Base-by-base conservation (phyloP, 805 yeast species). In the Saccharomycopsis sp. region DNA sequence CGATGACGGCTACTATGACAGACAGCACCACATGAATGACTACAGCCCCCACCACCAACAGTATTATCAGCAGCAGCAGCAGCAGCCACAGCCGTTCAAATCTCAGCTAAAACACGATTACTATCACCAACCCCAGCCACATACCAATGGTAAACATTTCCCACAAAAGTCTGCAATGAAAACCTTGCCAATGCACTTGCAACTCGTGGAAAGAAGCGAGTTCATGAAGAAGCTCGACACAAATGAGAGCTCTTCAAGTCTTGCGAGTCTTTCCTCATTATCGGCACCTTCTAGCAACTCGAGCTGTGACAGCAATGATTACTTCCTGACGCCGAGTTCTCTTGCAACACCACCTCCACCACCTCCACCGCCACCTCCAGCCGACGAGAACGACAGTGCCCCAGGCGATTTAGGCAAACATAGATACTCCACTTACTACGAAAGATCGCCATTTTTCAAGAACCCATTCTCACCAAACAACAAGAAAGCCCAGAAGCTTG, bases 371-470 rank as follows among this genome's bases (percentile, higher is more conserved):
- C 15, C n/a, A 12, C 34, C 19, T 26, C 37, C n/a, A 12, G 22
- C 8, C 34, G 9, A 25, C 12, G 27, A 25, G 9, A n/a, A 25
- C n/a, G 27, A 25, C 12, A 25, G 27, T n/a, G 15, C 37, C n/a
- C 21, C 31, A n/a, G n/a, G n/a, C n/a, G n/a, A n/a, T 21, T 17
- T 23, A 15, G 45, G 45, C 38, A 43, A 43, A 20, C 48, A 43
- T 25, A 25, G 48, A 18, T 43, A 34, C 35, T 43, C 48, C 10
- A 43, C 48, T 22, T 43, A 43, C 23, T 43, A 43, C 22, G 48
- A 43, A 22, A 34, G 40, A 30, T 44, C 34, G 45, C 45, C 36
- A 12, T 43, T 43, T 29, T 43, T 43, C 45, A 43, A 41, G 26
- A 43, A 43, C 23, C 48, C 48, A 22, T 43, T 43, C 21, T 29